A percentile compares a stretch with the other conserved stretches of the same genome.
Evolutionary conservation across 164 flowering plant species (phyloP).

Genomic region (Tetracentron sinense): DNA sequence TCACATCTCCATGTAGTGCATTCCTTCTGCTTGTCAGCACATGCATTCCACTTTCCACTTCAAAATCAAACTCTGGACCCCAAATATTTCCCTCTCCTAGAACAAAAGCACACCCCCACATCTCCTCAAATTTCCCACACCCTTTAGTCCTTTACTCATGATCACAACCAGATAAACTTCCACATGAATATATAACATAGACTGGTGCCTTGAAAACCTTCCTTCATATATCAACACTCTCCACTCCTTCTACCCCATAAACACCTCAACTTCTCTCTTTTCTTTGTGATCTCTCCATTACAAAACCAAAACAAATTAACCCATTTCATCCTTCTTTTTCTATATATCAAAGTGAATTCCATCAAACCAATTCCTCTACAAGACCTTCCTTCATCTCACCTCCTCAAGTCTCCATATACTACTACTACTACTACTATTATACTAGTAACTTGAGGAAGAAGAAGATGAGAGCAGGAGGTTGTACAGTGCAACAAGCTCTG

Average conservation of each 20-base stretch:
- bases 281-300: no score
- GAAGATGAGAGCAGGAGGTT: conserved; percentile 84
- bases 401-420: conserved; percentile 7
- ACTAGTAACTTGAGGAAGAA: neutral
- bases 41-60: conserved; percentile 91
- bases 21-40: conserved; percentile 74
- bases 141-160: conserved; percentile 12
- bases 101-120: conserved; percentile 73
- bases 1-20: conserved; percentile 45
- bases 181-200: conserved; percentile 6
- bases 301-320: no score
- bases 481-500: conserved; percentile 78
- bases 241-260: no score
- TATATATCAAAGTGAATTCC: conserved; percentile 8
- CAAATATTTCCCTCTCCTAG: conserved; percentile 55
- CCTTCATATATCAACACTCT: no score
- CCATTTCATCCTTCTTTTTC: no score
- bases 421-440: neutral
- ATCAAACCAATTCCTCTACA: neutral
- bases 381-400: conserved; percentile 5
- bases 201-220: no score
- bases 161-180: no score
- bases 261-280: no score
- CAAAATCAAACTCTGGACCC: conserved; percentile 75
- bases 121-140: conserved; percentile 23